Conservation (phyloP, 2,329 filamentous ascomycete genomes). For the Apiospora marii region DNA sequence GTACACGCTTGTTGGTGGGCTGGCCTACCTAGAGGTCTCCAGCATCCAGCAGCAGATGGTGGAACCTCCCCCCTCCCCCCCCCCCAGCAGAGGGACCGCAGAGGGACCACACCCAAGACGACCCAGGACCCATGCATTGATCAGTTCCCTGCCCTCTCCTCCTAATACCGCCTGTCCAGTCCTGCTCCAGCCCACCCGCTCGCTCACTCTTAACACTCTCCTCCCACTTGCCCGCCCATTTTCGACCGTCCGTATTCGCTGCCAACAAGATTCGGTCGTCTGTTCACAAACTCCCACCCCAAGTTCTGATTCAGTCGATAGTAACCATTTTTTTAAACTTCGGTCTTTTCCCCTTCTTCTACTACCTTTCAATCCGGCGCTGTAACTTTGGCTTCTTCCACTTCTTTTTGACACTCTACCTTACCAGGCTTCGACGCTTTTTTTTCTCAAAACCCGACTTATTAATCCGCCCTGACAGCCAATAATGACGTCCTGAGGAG, state of each 20-base stretch:
- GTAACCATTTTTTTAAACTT: conserved; percentile 13
- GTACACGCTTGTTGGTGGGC: neutral
- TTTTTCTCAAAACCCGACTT: conserved; percentile 1
- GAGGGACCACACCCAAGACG: neutral
- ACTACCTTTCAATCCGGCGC: conserved; percentile 10
- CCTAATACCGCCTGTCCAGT: conserved; percentile 18
- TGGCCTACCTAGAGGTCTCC: neutral
- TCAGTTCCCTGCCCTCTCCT: conserved; percentile 10
- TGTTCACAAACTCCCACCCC: neutral
- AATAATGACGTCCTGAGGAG: conserved; percentile 21
- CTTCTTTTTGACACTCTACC: neutral
- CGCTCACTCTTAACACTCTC: conserved; percentile 9
- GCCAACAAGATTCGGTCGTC: conserved; percentile 18
- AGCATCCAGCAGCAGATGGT: neutral
- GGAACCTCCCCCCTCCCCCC: neutral
- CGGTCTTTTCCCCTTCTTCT: neutral
- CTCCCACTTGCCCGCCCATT: neutral
- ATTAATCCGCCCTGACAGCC: conserved; percentile 9
- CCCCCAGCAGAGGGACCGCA: neutral
- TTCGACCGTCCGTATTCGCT: conserved; percentile 4
- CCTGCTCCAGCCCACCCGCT: neutral
- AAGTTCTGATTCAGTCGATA: conserved; percentile 20
- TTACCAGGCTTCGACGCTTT: neutral
- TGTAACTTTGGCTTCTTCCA: conserved; percentile 11
- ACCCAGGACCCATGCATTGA: conserved; percentile 19